A percentile compares a stretch with the other conserved stretches of the same genome.
Conservation (phyloP, 345 rosid genomes). For the Pistacia vera region DNA sequence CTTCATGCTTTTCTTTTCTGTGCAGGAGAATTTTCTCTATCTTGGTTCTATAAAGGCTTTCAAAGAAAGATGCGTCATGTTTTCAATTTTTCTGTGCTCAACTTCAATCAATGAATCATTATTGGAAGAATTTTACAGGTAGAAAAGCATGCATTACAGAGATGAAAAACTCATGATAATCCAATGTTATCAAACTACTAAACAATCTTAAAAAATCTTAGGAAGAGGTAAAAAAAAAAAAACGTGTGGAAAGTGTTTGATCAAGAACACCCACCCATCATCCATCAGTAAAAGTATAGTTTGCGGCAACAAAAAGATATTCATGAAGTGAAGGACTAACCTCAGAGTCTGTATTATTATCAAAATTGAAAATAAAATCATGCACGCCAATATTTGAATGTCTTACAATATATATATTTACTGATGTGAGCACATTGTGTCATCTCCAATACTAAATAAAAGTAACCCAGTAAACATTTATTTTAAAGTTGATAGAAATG, state of each 20-base stretch:
- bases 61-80: background rate
- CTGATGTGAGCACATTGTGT: background rate
- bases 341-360: background rate
- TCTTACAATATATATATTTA: background rate
- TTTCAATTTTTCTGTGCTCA: background rate
- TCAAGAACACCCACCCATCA: background rate
- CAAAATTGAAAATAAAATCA: background rate
- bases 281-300: background rate
- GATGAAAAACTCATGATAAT: too few species aligned
- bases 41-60: background rate
- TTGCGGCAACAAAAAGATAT: background rate
- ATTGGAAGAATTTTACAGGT: too few species aligned
- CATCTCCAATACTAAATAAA: background rate
- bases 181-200: background rate
- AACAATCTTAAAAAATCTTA: background rate
- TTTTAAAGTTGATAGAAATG: conserved; percentile 6
- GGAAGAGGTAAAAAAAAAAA: too few species aligned
- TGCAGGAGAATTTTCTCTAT: background rate
- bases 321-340: background rate
- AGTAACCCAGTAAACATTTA: background rate
- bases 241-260: background rate
- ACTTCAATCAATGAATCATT: too few species aligned
- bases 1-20: background rate
- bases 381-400: background rate
- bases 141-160: too few species aligned